A percentile compares a stretch with the other conserved stretches of the same genome.
Evolutionary conservation across 495 filamentous ascomycete genomes (phyloP).

Genomic region (Neurospora africana): DNA sequence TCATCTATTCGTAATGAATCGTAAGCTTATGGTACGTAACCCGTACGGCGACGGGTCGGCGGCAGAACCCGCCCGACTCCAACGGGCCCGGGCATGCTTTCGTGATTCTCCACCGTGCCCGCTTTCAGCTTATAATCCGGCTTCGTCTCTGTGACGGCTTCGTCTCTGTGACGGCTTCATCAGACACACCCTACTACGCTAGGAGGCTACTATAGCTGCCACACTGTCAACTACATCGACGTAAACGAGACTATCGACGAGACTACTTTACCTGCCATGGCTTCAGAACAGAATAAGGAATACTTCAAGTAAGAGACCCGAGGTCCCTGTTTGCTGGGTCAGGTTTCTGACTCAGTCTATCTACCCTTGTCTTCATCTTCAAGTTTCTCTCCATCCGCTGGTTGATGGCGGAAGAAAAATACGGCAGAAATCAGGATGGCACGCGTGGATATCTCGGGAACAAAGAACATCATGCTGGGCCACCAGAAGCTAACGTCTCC

Average conservation of each 20-base stretch:
- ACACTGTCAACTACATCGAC: not conserved
- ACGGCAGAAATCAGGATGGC: not conserved
- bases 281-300: conserved; percentile 29
- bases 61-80: not conserved
- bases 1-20: not conserved
- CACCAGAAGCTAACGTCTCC: not conserved
- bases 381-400: not conserved
- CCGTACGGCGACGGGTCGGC: not conserved
- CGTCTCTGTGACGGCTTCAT: not conserved
- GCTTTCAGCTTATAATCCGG: not conserved
- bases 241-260: not conserved
- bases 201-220: not conserved
- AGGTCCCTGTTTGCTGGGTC: not conserved
- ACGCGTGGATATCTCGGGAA: not conserved
- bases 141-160: not conserved
- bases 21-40: not conserved
- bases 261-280: not conserved
- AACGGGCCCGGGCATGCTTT: not conserved
- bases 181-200: not conserved
- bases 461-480: not conserved
- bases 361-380: not conserved
- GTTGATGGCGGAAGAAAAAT: not conserved
- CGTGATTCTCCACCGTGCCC: not conserved
- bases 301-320: conserved; percentile 32
- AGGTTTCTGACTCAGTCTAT: not conserved